Percentiles rank a stretch among this genome's conserved stretches.
Conservation (phyloP, 1,284 basidiomycete species). For the Earliella scabrosa region DNA sequence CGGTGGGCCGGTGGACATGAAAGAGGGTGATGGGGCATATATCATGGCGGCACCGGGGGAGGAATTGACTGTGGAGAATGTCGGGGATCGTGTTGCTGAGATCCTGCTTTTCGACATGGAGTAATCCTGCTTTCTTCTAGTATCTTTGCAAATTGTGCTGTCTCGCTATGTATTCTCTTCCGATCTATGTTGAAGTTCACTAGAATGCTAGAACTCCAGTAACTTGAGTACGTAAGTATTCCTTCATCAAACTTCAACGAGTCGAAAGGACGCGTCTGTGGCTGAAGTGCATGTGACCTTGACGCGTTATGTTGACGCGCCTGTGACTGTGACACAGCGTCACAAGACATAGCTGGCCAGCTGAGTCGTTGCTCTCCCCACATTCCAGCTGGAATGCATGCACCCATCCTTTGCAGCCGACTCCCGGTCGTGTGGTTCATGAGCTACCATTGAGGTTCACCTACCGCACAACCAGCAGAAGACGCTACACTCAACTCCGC, state of each 20-base stretch:
- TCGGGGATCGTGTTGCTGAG: slow-evolving; percentile 64
- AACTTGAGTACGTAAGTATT: too few species aligned
- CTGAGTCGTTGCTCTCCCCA: background rate
- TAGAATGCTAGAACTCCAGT: too few species aligned
- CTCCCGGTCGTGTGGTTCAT: too few species aligned
- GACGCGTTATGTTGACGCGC: slow-evolving; percentile 21
- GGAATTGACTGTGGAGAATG: slow-evolving; percentile 60
- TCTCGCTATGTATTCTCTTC: too few species aligned
- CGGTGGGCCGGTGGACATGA: slow-evolving; percentile 44
- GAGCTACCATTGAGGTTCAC: too few species aligned
- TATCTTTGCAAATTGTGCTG: too few species aligned
- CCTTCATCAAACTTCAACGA: background rate
- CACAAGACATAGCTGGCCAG: background rate
- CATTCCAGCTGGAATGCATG: background rate
- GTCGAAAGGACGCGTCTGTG: background rate
- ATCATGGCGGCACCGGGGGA: slow-evolving; percentile 49
- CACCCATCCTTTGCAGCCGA: background rate
- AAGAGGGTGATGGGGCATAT: slow-evolving; percentile 80
- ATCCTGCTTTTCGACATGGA: slow-evolving; percentile 78
- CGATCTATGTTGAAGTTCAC: too few species aligned
- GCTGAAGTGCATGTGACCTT: slow-evolving; percentile 5
- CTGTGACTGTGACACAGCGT: slow-evolving; percentile 5
- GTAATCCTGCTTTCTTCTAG: too few species aligned
- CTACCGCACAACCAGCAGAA: too few species aligned
- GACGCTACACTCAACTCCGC: too few species aligned